phyloP scores from a whole-genome alignment of 164 flowering plant species.

The Tinospora cordifolia region DNA sequence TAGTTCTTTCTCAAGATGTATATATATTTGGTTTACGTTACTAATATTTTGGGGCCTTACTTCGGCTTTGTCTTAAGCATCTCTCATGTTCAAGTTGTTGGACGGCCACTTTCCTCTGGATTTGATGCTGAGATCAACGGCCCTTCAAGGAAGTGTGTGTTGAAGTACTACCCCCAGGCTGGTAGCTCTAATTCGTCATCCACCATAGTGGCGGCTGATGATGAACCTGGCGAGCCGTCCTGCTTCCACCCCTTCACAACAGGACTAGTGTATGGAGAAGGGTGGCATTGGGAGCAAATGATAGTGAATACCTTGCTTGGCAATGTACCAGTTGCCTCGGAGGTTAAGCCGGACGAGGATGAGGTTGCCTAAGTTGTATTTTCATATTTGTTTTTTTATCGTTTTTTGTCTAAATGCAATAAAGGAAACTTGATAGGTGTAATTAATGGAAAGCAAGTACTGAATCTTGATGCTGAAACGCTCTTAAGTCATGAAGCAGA shows the following conservation, averaged over 20 bases:
- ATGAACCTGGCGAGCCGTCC: slow-evolving; percentile 20
- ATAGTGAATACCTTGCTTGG: slow-evolving; percentile 24
- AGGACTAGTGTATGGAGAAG: slow-evolving; percentile 23
- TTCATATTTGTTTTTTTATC: no score
- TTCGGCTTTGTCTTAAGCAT: slow-evolving; percentile 29
- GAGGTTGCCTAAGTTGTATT: slow-evolving; percentile 6
- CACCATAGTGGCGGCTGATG: slow-evolving; percentile 13
- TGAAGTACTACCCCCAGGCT: slow-evolving; percentile 32
- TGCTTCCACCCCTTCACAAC: slow-evolving; percentile 27
- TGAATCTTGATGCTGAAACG: not conserved
- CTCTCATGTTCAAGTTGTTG: slow-evolving; percentile 48
- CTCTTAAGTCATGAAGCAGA: not conserved
- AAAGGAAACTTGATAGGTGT: not conserved
- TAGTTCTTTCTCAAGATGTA: not conserved
- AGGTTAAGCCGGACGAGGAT: slow-evolving; percentile 30
- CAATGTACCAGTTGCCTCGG: slow-evolving; percentile 9
- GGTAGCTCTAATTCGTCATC: slow-evolving; percentile 2
- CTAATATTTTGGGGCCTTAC: not conserved
- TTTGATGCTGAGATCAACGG: slow-evolving; percentile 30
- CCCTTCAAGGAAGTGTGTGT: slow-evolving; percentile 24
- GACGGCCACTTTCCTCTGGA: slow-evolving; percentile 28
- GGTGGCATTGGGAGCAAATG: slow-evolving; percentile 28
- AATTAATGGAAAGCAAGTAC: not conserved
- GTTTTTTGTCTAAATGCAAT: not conserved
- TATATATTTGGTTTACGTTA: not conserved